Conservation (phyloP, 805 yeast genomes). For the Sugiyamaella lignohabitans region DNA sequence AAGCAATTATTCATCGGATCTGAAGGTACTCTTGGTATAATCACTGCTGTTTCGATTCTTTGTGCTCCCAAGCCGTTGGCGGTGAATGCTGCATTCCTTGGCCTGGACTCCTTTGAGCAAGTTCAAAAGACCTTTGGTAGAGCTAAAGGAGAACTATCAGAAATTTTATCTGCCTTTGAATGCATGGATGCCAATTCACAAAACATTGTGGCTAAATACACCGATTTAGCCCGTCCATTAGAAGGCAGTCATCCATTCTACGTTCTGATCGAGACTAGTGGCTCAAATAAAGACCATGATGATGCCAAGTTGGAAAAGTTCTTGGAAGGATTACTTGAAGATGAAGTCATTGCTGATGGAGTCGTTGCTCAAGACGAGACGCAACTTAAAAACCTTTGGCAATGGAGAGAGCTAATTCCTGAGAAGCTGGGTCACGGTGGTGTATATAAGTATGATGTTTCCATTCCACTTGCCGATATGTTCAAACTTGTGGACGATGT, state of each 20-base stretch:
- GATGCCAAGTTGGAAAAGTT: conserved; percentile 82
- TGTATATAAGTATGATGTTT: conserved; percentile 94
- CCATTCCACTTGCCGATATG: conserved; percentile 75
- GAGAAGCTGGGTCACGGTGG: conserved; percentile 83
- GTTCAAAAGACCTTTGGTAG: conserved; percentile 75
- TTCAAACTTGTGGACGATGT: conserved; percentile 78
- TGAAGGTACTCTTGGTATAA: conserved; percentile 86
- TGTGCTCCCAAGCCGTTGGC: conserved; percentile 87
- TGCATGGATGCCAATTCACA: conserved; percentile 79
- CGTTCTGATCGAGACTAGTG: conserved; percentile 90
- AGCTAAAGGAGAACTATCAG: conserved; percentile 74
- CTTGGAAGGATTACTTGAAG: conserved; percentile 77
- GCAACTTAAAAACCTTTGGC: conserved; percentile 78
- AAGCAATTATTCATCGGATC: conserved; percentile 91
- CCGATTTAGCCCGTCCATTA: conserved; percentile 62
- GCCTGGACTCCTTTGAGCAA: conserved; percentile 71
- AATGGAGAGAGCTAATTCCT: conserved; percentile 92
- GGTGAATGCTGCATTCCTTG: conserved; percentile 82
- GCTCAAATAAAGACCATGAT: conserved; percentile 89
- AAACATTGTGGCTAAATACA: conserved; percentile 38
- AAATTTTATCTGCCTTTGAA: conserved; percentile 87
- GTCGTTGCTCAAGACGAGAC: conserved; percentile 93
- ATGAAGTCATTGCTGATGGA: conserved; percentile 83
- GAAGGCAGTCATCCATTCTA: conserved; percentile 82
- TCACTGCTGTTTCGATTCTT: conserved; percentile 83